phyloP scores from a whole-genome alignment of 805 yeast genomes.

The Tetrapisispora namnaoensis region DNA sequence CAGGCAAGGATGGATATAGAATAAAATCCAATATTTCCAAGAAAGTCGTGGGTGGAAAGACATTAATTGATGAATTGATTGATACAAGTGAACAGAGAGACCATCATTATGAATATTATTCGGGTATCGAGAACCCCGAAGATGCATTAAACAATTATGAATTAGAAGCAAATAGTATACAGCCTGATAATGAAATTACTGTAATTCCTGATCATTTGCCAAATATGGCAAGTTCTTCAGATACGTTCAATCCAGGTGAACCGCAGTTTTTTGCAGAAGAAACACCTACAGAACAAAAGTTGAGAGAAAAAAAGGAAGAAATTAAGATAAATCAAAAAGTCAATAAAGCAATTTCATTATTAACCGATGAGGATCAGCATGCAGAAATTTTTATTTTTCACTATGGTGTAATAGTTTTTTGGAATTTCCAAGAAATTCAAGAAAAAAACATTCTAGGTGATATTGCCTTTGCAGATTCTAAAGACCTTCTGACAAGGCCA shows the following conservation, averaged over 20 bases:
- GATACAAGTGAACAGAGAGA: conserved; percentile 78
- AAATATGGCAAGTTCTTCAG: conserved; percentile 29
- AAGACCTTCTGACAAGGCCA: conserved; percentile 56
- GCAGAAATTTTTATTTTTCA: conserved; percentile 85
- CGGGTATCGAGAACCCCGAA: conserved; percentile 58
- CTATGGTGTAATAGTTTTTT: conserved; percentile 95
- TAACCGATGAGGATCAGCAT: conserved; percentile 31
- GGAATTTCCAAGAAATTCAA: conserved; percentile 90
- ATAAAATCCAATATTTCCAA: conserved; percentile 52
- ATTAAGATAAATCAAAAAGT: conserved; percentile 1
- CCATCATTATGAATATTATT: conserved; percentile 84
- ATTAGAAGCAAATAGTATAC: conserved; percentile 22
- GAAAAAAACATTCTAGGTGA: conserved; percentile 93
- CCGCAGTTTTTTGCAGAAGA: conserved; percentile 75
- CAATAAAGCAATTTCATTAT: neutral
- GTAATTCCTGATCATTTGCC: conserved; percentile 24
- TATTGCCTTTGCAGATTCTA: conserved; percentile 46
- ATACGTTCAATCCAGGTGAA: conserved; percentile 81
- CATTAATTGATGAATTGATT: conserved; percentile 63
- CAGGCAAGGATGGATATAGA: conserved; percentile 72
- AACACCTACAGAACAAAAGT: conserved; percentile 8
- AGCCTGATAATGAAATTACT: conserved; percentile 11
- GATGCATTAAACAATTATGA: conserved; percentile 40
- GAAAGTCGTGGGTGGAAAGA: conserved; percentile 32
- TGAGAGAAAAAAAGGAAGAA: conserved; percentile 5